Conservation (phyloP, 2,329 filamentous ascomycete species). For the Cadophora sp. region DNA sequence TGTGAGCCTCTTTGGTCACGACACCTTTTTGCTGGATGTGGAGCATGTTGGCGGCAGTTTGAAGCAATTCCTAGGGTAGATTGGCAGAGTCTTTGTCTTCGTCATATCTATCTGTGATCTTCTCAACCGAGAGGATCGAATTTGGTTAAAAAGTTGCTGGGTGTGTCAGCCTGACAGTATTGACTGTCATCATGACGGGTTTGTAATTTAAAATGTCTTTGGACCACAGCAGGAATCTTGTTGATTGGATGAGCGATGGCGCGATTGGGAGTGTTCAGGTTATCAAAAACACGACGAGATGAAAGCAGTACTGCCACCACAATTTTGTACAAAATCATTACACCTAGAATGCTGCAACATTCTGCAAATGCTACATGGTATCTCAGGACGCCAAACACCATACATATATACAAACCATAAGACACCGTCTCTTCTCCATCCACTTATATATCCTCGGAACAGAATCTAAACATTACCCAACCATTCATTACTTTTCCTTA, state of each 20-base stretch:
- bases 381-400: conserved; percentile 18
- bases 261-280: too few relatives aligned
- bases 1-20: conserved; percentile 92
- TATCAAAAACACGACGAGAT: not conserved
- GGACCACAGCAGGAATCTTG: not conserved
- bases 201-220: not conserved
- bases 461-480: not conserved
- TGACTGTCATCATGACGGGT: not conserved
- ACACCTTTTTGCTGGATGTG: conserved; percentile 92
- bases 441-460: not conserved
- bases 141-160: not conserved
- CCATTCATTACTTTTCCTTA: not conserved
- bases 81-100: not conserved
- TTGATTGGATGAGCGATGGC: too few relatives aligned
- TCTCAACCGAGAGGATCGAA: not conserved
- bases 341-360: not conserved
- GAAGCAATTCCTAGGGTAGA: conserved; percentile 74
- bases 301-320: not conserved
- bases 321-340: not conserved
- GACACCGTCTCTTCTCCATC: not conserved
- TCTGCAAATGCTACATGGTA: conserved; percentile 22
- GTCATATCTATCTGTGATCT: not conserved
- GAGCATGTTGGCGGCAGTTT: conserved; percentile 90
- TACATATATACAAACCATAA: conserved; percentile 16
- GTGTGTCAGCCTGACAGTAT: not conserved